Conservation (phyloP, 345 rosid genomes). For the Lepidium sativum region DNA sequence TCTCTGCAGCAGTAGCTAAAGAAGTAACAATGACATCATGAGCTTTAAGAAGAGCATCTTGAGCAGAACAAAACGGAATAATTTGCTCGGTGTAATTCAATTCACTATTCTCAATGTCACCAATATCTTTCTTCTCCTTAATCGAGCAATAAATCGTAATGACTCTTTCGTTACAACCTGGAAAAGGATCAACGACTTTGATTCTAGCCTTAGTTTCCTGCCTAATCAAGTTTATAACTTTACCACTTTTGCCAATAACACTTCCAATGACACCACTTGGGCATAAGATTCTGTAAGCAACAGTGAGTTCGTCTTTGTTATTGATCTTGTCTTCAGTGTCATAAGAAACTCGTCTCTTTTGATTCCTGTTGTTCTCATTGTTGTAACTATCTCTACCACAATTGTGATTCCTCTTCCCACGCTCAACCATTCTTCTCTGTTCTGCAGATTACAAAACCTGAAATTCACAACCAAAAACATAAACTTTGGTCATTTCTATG, state of each 20-base stretch:
- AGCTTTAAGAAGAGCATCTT: conserved; percentile 80
- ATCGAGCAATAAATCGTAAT: conserved; percentile 64
- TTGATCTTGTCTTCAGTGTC: conserved; percentile 41
- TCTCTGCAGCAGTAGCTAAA: conserved; percentile 37
- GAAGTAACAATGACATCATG: conserved; percentile 63
- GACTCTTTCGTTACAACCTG: conserved; percentile 70
- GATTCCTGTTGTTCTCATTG: conserved; percentile 45
- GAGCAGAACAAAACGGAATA: conserved; percentile 66
- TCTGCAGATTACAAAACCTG: background rate
- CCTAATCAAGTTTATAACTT: conserved; percentile 75
- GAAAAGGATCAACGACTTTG: conserved; percentile 87
- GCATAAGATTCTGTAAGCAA: conserved; percentile 80
- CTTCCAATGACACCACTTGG: conserved; percentile 87
- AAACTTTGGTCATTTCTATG: background rate
- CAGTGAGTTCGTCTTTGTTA: conserved; percentile 39
- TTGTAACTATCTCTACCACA: conserved; percentile 43
- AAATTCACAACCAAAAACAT: background rate
- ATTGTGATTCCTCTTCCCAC: conserved; percentile 56
- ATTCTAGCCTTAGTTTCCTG: conserved; percentile 87
- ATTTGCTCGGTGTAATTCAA: conserved; percentile 25
- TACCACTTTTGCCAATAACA: conserved; percentile 92
- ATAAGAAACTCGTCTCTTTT: conserved; percentile 46
- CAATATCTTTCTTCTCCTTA: conserved; percentile 49
- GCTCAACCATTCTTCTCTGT: conserved; percentile 49
- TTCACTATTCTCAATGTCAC: conserved; percentile 52